These are phyloP conservation scores for Fusarium mangiferae DNA, from an alignment of 2,329 filamentous ascomycete genomes.

Conservation along the genomic window DNA sequence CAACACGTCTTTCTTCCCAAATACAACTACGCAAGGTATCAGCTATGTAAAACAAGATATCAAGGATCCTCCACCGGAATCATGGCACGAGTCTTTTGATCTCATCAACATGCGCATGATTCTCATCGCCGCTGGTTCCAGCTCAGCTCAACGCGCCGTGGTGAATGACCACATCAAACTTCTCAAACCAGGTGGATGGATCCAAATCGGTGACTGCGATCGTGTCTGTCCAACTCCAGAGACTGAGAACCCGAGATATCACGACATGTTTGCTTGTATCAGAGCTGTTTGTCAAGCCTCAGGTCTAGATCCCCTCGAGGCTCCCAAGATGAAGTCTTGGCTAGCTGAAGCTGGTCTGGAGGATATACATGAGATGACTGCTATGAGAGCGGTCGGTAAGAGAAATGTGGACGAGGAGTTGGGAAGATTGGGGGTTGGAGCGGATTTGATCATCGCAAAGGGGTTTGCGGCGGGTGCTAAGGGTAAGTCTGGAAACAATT, in stretches of 20 bases:
- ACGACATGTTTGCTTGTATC: constrained; percentile 7
- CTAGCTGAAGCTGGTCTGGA: not conserved
- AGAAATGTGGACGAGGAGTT: not conserved
- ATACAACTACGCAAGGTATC: accelerated
- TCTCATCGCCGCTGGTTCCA: constrained; percentile 5
- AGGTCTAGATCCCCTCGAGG: not conserved
- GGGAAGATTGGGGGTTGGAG: not conserved
- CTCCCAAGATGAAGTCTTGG: constrained; percentile 12
- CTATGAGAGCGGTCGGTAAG: not conserved
- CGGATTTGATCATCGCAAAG: constrained; percentile 1
- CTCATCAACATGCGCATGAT: constrained; percentile 16
- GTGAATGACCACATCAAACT: not conserved
- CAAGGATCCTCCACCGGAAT: not conserved
- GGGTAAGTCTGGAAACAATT: not conserved
- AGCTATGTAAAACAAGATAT: not conserved
- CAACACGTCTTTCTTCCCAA: constrained; percentile 2
- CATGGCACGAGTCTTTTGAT: not conserved
- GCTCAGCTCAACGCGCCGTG: not conserved
- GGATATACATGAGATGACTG: not conserved
- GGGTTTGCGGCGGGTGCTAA: constrained; percentile 12
- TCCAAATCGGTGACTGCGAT: constrained; percentile 13
- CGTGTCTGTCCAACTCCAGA: not conserved
- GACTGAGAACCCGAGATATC: not conserved
- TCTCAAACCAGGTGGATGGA: constrained; percentile 12
- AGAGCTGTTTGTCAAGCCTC: constrained; percentile 1